phyloP scores from a whole-genome alignment of 352 stramenopile species.

The Pythium sp. region DNA sequence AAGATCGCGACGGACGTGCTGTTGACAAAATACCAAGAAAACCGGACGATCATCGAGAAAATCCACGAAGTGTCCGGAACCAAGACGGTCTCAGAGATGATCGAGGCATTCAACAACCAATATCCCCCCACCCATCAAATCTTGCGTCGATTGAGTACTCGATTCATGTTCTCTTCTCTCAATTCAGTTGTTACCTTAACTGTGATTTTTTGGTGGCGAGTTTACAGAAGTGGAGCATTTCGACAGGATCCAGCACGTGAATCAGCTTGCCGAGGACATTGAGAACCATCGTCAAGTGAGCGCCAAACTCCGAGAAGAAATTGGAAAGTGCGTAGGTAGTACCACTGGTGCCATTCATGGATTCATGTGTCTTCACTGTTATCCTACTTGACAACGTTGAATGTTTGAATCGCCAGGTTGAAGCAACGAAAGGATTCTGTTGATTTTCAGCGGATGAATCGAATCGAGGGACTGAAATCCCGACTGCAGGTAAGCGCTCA shows the following conservation, averaged over 20 bases:
- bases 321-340: slow-evolving; percentile 54
- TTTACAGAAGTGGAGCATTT: slow-evolving; percentile 71
- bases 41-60: slow-evolving; percentile 76
- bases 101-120: slow-evolving; percentile 85
- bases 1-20: slow-evolving; percentile 63
- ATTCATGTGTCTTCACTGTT: not conserved
- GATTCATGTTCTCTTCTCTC: not conserved
- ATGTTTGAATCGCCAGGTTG: slow-evolving; percentile 31
- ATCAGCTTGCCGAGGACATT: slow-evolving; percentile 80
- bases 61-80: slow-evolving; percentile 80
- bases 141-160: not conserved
- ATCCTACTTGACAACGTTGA: not conserved
- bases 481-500: slow-evolving; percentile 36
- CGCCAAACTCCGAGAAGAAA: slow-evolving; percentile 72
- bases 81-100: slow-evolving; percentile 77
- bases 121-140: slow-evolving; percentile 28
- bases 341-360: not conserved
- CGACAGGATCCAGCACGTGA: slow-evolving; percentile 79
- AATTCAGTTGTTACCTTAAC: slow-evolving; percentile 19
- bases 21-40: slow-evolving; percentile 80
- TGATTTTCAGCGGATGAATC: slow-evolving; percentile 75
- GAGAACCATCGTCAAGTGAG: slow-evolving; percentile 70
- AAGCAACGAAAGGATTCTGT: slow-evolving; percentile 82
- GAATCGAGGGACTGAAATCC: slow-evolving; percentile 63
- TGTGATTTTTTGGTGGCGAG: slow-evolving; percentile 9